phyloP scores from a whole-genome alignment of 1,284 basidiomycete genomes.

The Porogramme epimiltina region DNA sequence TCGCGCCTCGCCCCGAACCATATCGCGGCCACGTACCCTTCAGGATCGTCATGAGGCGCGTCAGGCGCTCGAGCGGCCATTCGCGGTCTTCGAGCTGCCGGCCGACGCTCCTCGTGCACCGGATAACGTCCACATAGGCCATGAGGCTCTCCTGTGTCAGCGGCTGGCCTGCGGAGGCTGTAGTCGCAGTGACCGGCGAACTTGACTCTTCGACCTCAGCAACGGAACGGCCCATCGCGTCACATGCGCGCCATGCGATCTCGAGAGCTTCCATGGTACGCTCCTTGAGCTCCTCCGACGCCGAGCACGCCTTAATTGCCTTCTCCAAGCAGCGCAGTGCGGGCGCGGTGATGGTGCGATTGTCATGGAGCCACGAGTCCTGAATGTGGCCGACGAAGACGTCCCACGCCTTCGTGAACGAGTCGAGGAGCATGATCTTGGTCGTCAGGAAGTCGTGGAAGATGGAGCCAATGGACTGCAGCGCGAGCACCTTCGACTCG shows the following conservation, averaged over 20 bases:
- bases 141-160: constrained; percentile 90
- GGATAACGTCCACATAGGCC: constrained; percentile 75
- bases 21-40: constrained; percentile 54
- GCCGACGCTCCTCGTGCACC: constrained; percentile 55
- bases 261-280: constrained; percentile 56
- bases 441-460: constrained; percentile 78
- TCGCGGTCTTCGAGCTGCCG: constrained; percentile 52
- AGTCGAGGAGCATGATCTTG: constrained; percentile 73
- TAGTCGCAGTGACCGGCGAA: constrained; percentile 8
- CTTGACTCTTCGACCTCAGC: constrained; percentile 15
- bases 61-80: constrained; percentile 66
- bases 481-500: constrained; percentile 85
- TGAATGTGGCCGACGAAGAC: constrained; percentile 72
- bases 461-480: constrained; percentile 84
- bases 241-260: constrained; percentile 72
- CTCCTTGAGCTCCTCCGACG: constrained; percentile 38
- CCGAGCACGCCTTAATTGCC: constrained; percentile 60
- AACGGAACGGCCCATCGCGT: constrained; percentile 60
- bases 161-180: constrained; percentile 31
- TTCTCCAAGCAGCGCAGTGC: constrained; percentile 83
- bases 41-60: constrained; percentile 73
- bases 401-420: constrained; percentile 73
- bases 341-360: constrained; percentile 72
- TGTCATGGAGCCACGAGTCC: constrained; percentile 70
- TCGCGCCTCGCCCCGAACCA: not conserved